Evolutionary conservation across 129 eudicot species (phyloP).

Genomic region (Dittrichia graveolens): DNA sequence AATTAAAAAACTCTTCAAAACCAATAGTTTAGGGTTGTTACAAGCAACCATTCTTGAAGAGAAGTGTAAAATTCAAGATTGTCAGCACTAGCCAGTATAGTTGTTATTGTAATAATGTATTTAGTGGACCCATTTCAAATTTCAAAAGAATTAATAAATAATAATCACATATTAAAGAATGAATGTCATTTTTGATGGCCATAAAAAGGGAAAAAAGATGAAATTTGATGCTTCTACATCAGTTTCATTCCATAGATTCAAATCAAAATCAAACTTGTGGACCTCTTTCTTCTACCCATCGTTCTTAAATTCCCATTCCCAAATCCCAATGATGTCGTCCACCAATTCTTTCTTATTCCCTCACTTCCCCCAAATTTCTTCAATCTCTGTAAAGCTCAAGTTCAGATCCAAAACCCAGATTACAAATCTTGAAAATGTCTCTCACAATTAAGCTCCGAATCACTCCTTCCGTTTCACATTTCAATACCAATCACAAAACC

Average conservation of each 20-base stretch:
- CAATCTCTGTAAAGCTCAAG: conserved; percentile 10
- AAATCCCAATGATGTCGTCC: conserved; percentile 33
- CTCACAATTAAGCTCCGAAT: conserved; percentile 55
- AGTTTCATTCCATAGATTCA: conserved; percentile 4
- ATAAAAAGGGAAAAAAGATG: conserved; percentile 17
- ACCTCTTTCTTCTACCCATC: conserved; percentile 44
- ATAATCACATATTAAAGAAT: background rate
- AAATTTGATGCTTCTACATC: conserved; percentile 24
- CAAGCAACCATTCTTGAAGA: background rate
- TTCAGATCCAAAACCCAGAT: conserved; percentile 29
- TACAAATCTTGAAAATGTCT: conserved; percentile 54
- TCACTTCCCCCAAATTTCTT: conserved; percentile 35
- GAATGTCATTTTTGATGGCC: conserved; percentile 23
- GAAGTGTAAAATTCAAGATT: conserved; percentile 11
- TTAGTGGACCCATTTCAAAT: conserved; percentile 3
- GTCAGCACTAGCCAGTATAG: background rate
- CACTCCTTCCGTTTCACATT: conserved; percentile 33
- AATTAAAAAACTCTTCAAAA: too few relatives aligned
- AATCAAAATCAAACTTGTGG: conserved; percentile 54
- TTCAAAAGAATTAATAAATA: background rate
- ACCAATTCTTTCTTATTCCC: conserved; percentile 24
- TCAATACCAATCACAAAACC: conserved; percentile 34
- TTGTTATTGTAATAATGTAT: background rate
- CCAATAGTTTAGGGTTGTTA: too few relatives aligned
- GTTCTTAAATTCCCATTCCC: conserved; percentile 31